phyloP scores from a whole-genome alignment of 2,329 filamentous ascomycete genomes.

The Thielaviopsis ethacetica region DNA sequence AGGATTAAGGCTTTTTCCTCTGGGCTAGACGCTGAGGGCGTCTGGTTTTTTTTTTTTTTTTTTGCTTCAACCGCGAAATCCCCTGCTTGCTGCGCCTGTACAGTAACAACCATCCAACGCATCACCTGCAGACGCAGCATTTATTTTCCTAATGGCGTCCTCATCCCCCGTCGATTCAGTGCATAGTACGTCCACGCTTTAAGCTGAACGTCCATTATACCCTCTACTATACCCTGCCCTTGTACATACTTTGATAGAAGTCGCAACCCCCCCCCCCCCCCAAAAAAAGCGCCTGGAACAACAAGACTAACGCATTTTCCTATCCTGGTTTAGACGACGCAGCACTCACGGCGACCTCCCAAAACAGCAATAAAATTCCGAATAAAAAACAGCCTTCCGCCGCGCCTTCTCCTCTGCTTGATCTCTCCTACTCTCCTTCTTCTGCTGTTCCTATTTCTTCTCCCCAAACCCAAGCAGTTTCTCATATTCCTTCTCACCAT shows the following conservation, averaged over 20 bases:
- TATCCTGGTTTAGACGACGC: slow-evolving; percentile 2
- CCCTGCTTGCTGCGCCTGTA: no score
- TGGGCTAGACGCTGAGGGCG: no score
- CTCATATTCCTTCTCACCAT: slow-evolving; percentile 7
- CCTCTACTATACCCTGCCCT: no score
- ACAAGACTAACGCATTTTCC: not conserved
- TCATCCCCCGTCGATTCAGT: not conserved
- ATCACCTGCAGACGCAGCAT: not conserved
- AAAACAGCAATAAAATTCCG: slow-evolving; percentile 1
- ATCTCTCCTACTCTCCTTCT: not conserved
- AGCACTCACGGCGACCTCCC: not conserved
- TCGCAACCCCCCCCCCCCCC: no score
- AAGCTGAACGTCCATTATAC: no score
- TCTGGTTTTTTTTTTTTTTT: no score
- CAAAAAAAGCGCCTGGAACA: not conserved
- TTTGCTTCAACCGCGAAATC: no score
- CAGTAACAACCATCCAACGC: not conserved
- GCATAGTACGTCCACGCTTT: no score
- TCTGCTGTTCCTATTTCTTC: slow-evolving; percentile 14
- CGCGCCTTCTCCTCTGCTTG: not conserved
- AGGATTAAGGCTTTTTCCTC: not conserved
- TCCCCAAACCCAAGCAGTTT: slow-evolving; percentile 13
- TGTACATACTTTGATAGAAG: no score
- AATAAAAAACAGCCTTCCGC: slow-evolving; percentile 6
- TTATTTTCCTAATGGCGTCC: not conserved